Evolutionary conservation across 108 stramenopile genomes (phyloP).

Genomic region (Nannochloropsis granulata): DNA sequence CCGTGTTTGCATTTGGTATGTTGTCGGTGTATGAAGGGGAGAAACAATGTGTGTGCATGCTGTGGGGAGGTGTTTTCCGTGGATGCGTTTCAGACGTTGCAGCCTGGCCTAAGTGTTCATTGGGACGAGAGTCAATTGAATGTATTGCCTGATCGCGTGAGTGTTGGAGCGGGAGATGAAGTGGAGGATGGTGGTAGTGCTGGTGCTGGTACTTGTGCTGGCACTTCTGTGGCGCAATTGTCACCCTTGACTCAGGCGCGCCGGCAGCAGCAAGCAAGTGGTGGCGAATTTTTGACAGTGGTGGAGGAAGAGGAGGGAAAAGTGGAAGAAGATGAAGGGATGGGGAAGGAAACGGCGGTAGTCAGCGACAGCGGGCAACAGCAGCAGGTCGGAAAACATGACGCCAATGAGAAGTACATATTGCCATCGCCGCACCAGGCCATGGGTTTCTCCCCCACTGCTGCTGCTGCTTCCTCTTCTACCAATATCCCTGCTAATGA

Average conservation of each 20-base stretch:
- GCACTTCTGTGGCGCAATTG: neutral
- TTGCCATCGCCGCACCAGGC: neutral
- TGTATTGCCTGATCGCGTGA: neutral
- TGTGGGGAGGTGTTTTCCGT: constrained; percentile 10
- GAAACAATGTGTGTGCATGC: constrained; percentile 1
- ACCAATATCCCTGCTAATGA: neutral
- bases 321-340: constrained; percentile 9
- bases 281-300: neutral
- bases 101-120: neutral
- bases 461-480: neutral
- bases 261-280: neutral
- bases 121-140: neutral
- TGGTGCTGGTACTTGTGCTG: neutral
- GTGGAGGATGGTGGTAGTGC: neutral
- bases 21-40: constrained; percentile 7
- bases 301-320: neutral
- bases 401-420: neutral
- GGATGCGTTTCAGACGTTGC: constrained; percentile 12
- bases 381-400: neutral
- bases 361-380: neutral
- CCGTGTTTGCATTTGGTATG: constrained; percentile 25
- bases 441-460: neutral
- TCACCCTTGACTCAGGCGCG: neutral
- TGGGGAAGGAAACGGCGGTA: constrained; percentile 10
- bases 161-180: neutral